phyloP scores from a whole-genome alignment of 306 rosid species.

The Nissolia schottii region DNA sequence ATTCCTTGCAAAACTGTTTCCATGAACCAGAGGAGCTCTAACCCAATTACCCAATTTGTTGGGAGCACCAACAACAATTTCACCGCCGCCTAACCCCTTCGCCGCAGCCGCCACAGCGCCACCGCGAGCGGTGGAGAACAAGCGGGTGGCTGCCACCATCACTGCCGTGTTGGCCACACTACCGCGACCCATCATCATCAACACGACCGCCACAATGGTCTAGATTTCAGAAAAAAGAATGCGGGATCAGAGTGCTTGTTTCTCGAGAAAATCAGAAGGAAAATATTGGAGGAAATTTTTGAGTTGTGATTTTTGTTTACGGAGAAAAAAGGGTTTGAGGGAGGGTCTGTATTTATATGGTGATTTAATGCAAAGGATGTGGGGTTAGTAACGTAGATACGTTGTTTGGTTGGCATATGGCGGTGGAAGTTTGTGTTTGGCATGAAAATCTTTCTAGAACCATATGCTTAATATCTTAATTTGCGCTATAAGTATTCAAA shows the following conservation, averaged over 20 bases:
- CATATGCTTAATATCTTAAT: neutral
- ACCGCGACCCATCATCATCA: conserved; percentile 25
- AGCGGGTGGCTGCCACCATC: neutral
- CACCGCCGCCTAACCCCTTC: conserved; percentile 12
- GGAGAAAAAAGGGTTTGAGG: conserved; percentile 17
- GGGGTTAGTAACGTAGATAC: neutral
- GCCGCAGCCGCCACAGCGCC: neutral
- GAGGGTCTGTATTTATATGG: neutral
- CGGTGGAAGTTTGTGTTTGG: neutral
- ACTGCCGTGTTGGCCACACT: neutral
- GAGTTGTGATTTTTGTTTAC: neutral
- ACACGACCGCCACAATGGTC: neutral
- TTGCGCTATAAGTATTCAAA: too few species aligned
- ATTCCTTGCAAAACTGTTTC: conserved; percentile 12
- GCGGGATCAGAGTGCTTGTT: neutral
- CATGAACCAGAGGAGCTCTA: neutral
- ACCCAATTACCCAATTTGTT: neutral
- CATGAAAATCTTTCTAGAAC: neutral
- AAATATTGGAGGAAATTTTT: neutral
- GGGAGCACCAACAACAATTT: neutral
- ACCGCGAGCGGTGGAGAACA: conserved; percentile 19
- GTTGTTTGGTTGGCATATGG: neutral
- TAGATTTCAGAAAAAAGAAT: neutral
- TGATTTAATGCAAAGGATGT: neutral
- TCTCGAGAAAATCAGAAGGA: neutral